These are phyloP conservation scores for Entelexis sorbosivorans DNA, from an alignment of 1,139 yeast genomes.

Conservation along the genomic window DNA sequence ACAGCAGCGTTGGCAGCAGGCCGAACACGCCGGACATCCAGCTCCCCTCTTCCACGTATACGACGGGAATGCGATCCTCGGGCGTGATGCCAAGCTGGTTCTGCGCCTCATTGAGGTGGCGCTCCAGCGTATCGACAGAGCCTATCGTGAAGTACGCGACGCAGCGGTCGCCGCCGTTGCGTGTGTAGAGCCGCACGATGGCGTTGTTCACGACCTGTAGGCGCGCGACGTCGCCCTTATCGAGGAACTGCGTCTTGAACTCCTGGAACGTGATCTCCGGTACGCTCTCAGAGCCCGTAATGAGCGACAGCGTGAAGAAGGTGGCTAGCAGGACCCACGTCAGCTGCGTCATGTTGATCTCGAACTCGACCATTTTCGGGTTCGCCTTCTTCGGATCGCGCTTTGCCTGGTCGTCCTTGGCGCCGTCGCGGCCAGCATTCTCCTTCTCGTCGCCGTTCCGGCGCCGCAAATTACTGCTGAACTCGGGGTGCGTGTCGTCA, in stretches of 20 bases:
- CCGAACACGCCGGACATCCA: slow-evolving; percentile 45
- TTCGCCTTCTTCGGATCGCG: slow-evolving; percentile 23
- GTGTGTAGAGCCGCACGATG: slow-evolving; percentile 44
- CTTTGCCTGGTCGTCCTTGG: neutral
- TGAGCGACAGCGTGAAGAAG: slow-evolving; percentile 24
- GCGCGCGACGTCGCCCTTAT: slow-evolving; percentile 69
- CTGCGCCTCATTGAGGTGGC: slow-evolving; percentile 66
- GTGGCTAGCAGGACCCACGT: slow-evolving; percentile 27
- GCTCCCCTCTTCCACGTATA: slow-evolving; percentile 53
- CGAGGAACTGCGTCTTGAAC: slow-evolving; percentile 71
- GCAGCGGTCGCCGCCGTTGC: slow-evolving; percentile 22
- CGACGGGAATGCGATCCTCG: slow-evolving; percentile 66
- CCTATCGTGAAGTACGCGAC: slow-evolving; percentile 64
- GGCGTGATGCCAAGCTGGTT: slow-evolving; percentile 56
- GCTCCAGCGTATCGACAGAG: slow-evolving; percentile 78
- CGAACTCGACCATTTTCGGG: slow-evolving; percentile 20
- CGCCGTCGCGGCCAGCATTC: neutral
- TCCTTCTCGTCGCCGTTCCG: neutral
- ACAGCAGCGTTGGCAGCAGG: slow-evolving; percentile 73
- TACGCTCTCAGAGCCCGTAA: slow-evolving; percentile 29
- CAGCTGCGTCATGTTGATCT: slow-evolving; percentile 28
- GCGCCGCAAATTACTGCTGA: slow-evolving; percentile 7
- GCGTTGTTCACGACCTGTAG: slow-evolving; percentile 66
- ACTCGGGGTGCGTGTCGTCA: neutral
- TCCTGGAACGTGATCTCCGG: slow-evolving; percentile 72